Evolutionary conservation across 192 early-diverging fungal species (phyloP), one percentile per base, ranked within the genome.

Genomic region (Coemansia sp.): DNA sequence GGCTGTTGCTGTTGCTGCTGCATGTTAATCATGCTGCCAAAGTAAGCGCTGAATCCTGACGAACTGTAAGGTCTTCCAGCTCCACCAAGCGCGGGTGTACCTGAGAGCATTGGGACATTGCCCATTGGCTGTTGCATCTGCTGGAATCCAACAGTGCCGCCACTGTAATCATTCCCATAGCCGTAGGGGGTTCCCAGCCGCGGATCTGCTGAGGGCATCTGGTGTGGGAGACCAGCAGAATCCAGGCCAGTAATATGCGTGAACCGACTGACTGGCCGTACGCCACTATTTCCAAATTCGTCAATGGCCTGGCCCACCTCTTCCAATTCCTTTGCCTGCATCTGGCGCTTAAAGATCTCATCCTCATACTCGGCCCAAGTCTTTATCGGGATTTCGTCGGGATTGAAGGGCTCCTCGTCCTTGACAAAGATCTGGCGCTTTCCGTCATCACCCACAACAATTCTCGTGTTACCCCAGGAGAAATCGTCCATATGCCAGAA

Each of bases 401-500:
- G 93, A 73, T 97, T 89, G 66, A 94, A 96, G 63, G 89, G 82
- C 58, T 92, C 90, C 19, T 91, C 88, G 44, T 90, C 89, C 19
- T 83, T 82, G 22, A 84, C 72, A 67, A 85, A 85, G 21, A 88
- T 83, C 75, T 89, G 87, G 57, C 81, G 85, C 56, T 82, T 84
- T 19, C 81, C 85, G 28, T 86, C 85, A 31, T 90, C 87, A 41
- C 91, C 91, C 2, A 90, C 84, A 0, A 92, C 89, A 21, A 89
- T 85, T 73, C 91, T 89, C 24, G 96, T 98, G 73, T 97, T 94
- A 68, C 96, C 96, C 96, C 96, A 98, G 3, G 92, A 93, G 70
- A 98, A 98, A 68, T 98, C 95, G 65, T 98, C 95, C 86, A 96
- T 94, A 81, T 98, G 94, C 95, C 94, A 96, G 87, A 98, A 97